phyloP scores from a whole-genome alignment of 139 green algal genomes.

The Chlamydomonas applanata region DNA sequence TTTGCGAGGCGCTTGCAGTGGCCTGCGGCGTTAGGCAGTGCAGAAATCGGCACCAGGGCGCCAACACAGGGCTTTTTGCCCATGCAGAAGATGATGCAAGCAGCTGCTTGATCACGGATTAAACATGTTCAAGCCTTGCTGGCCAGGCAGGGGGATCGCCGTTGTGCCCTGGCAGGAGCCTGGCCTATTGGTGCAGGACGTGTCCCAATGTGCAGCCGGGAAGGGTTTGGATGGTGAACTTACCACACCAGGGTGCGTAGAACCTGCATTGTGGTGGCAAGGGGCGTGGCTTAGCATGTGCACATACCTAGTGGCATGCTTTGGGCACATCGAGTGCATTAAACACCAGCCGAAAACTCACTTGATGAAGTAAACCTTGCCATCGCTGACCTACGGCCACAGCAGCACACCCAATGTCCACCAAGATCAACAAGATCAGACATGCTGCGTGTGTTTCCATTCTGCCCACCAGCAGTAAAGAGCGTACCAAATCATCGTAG shows the following conservation, averaged over 20 bases:
- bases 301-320: too few species aligned
- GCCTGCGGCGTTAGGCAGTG: conserved; percentile 25
- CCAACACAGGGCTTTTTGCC: too few species aligned
- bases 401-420: neutral
- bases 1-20: conserved; percentile 72
- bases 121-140: neutral
- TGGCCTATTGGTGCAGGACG: too few species aligned
- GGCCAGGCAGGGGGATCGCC: neutral
- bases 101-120: neutral
- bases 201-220: too few species aligned
- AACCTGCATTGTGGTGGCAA: conserved; percentile 33
- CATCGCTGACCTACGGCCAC: conserved; percentile 36
- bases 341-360: neutral
- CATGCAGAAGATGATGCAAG: neutral
- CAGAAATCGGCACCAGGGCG: too few species aligned
- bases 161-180: too few species aligned
- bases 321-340: neutral
- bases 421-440: neutral
- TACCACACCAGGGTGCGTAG: conserved; percentile 69
- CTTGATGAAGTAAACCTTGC: conserved; percentile 54
- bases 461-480: neutral
- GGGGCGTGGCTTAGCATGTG: neutral
- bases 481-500: conserved; percentile 1
- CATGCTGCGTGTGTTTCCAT: neutral
- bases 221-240: conserved; percentile 4